Percentiles rank a stretch among this genome's conserved stretches.
Conservation (phyloP, 805 yeast genomes). For the Ogataea minuta region DNA sequence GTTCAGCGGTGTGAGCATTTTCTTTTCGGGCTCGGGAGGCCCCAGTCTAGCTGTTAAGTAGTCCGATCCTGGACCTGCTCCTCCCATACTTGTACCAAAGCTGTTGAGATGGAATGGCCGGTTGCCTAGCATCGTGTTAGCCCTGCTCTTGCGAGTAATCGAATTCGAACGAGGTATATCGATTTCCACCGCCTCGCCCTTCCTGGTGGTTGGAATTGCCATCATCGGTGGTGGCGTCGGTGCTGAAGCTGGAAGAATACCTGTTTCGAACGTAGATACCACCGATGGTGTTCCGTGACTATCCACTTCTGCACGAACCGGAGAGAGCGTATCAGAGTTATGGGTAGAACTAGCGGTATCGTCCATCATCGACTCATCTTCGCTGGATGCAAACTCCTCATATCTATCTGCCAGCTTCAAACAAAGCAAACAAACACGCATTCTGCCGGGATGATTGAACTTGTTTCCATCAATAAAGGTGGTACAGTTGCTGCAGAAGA, state of each 20-base stretch:
- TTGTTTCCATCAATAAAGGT: conserved; percentile 62
- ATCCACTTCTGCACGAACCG: conserved; percentile 16
- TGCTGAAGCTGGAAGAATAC: conserved; percentile 28
- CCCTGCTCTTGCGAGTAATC: conserved; percentile 27
- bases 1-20: conserved; percentile 20
- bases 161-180: conserved; percentile 38
- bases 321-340: conserved; percentile 17
- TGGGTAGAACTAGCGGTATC: conserved; percentile 31
- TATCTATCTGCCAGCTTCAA: conserved; percentile 58
- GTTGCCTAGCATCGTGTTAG: conserved; percentile 16
- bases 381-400: conserved; percentile 67
- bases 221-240: conserved; percentile 64
- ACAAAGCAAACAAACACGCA: conserved; percentile 78
- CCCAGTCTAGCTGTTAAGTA: background rate
- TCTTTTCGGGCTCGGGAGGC: conserved; percentile 12
- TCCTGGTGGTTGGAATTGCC: conserved; percentile 80
- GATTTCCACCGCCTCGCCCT: conserved; percentile 77
- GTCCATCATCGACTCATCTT: conserved; percentile 45
- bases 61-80: background rate
- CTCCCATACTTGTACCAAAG: conserved; percentile 1
- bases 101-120: conserved; percentile 16
- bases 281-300: conserved; percentile 10
- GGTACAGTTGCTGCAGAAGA: conserved; percentile 85
- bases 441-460: conserved; percentile 62
- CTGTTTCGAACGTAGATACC: conserved; percentile 11